Conservation (phyloP, 768 basidiomycete genomes). For the Filobasidium floriforme region DNA sequence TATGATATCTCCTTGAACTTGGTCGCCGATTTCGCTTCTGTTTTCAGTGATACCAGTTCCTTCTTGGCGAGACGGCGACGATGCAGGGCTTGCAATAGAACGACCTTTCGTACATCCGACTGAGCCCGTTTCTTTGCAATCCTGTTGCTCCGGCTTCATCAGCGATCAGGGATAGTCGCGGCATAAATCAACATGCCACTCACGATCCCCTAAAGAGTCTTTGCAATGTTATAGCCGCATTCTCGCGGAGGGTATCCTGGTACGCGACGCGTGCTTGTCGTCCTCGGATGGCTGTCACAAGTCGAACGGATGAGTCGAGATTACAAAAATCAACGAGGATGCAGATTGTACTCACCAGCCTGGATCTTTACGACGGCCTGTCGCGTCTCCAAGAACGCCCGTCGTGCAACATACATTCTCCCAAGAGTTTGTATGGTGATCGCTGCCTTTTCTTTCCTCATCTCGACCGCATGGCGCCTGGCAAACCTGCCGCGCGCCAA, state of each 20-base stretch:
- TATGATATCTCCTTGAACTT: conserved; percentile 98
- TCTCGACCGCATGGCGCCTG: conserved; percentile 58
- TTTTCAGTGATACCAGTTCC: conserved; percentile 71
- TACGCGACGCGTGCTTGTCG: conserved; percentile 48
- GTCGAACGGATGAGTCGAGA: neutral
- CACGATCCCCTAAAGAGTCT: conserved; percentile 81
- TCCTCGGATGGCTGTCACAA: conserved; percentile 35
- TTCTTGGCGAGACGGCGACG: conserved; percentile 79
- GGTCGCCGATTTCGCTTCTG: conserved; percentile 91
- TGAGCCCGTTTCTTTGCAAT: conserved; percentile 32
- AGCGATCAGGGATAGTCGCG: conserved; percentile 29
- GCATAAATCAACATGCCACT: conserved; percentile 40
- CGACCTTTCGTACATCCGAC: conserved; percentile 54
- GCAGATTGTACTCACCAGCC: conserved; percentile 58
- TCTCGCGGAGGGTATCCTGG: conserved; percentile 52
- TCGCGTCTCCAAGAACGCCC: conserved; percentile 58
- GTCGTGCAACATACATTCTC: conserved; percentile 67
- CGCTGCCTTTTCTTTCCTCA: conserved; percentile 68
- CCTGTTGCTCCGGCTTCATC: conserved; percentile 39
- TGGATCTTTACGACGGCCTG: conserved; percentile 66
- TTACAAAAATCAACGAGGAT: neutral
- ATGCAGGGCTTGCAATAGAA: conserved; percentile 84
- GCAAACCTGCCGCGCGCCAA: conserved; percentile 90
- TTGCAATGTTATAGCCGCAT: conserved; percentile 69
- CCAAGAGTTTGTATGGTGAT: conserved; percentile 65